A percentile compares a stretch with the other conserved stretches of the same genome.
Evolutionary conservation across 352 stramenopile genomes (phyloP).

Genomic region (Peronospora tabacina): DNA sequence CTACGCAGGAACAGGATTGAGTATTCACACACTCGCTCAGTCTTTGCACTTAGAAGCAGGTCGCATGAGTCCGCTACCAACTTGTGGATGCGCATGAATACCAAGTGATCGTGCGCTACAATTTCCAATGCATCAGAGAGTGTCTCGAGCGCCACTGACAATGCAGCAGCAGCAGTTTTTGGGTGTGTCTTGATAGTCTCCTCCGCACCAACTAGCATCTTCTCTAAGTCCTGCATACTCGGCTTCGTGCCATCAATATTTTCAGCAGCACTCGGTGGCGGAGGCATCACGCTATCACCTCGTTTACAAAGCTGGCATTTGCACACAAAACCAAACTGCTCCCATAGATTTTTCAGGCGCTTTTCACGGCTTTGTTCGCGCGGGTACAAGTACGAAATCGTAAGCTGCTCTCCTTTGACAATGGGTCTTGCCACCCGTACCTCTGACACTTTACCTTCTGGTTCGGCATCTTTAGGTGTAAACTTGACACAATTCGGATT

Average conservation of each 20-base stretch:
- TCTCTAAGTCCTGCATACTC: constrained; percentile 57
- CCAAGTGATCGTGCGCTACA: constrained; percentile 75
- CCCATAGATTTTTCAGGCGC: constrained; percentile 68
- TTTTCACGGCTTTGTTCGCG: constrained; percentile 81
- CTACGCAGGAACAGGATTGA: constrained; percentile 83
- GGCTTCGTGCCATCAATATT: constrained; percentile 16
- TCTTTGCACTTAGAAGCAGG: constrained; percentile 56
- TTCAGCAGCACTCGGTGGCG: constrained; percentile 18
- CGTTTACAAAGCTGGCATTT: constrained; percentile 54
- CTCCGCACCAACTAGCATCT: constrained; percentile 47
- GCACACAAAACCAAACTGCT: constrained; percentile 90
- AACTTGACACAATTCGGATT: constrained; percentile 95
- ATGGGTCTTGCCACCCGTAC: constrained; percentile 85
- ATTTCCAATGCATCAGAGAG: constrained; percentile 79
- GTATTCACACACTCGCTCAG: constrained; percentile 67
- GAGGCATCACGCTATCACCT: constrained; percentile 57
- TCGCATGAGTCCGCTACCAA: constrained; percentile 89
- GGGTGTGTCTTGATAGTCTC: constrained; percentile 47
- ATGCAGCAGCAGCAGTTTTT: constrained; percentile 38
- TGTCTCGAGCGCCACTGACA: constrained; percentile 66
- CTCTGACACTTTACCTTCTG: constrained; percentile 74
- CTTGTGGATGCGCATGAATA: constrained; percentile 87
- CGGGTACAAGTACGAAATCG: constrained; percentile 91
- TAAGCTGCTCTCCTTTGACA: constrained; percentile 83
- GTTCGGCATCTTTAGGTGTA: constrained; percentile 36